Percentiles rank a stretch among this genome's conserved stretches.
Conservation (phyloP, 1,284 basidiomycete genomes). For the Hemileia vastatrix region DNA sequence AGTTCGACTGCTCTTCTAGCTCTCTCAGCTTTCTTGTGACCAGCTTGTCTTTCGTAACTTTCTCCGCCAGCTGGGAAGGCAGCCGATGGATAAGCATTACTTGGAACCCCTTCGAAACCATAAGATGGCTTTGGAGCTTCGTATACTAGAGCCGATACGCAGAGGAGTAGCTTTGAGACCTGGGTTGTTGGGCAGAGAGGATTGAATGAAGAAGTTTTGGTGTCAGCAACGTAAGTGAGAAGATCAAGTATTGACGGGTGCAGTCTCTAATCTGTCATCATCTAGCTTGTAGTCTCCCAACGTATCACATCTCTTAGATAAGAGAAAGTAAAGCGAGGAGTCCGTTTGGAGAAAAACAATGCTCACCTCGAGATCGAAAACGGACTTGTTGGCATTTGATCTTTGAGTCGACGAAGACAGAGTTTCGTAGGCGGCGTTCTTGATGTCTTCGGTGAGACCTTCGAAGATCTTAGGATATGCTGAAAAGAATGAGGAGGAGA, state of each 20-base stretch:
- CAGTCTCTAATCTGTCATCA: conserved; percentile 34
- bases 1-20: conserved; percentile 29
- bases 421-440: conserved; percentile 32
- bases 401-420: conserved; percentile 29
- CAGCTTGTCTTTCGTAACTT: conserved; percentile 29
- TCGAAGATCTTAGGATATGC: conserved; percentile 44
- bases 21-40: conserved; percentile 27
- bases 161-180: background rate
- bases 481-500: conserved; percentile 9
- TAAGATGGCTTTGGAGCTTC: background rate
- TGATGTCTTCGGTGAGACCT: conserved; percentile 33
- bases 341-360: conserved; percentile 13
- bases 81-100: no score
- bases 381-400: conserved; percentile 26
- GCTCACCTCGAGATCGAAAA: conserved; percentile 30
- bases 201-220: no score
- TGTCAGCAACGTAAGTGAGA: no score
- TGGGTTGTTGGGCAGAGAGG: no score
- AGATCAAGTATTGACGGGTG: no score
- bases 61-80: conserved; percentile 17
- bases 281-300: conserved; percentile 39
- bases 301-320: no score
- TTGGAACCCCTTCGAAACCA: no score
- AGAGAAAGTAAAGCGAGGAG: no score
- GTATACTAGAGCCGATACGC: background rate